A percentile compares a stretch with the other conserved stretches of the same genome.
These are phyloP conservation scores for Phytopythium litorale DNA, from an alignment of 352 stramenopile species.

Conservation along the genomic window DNA sequence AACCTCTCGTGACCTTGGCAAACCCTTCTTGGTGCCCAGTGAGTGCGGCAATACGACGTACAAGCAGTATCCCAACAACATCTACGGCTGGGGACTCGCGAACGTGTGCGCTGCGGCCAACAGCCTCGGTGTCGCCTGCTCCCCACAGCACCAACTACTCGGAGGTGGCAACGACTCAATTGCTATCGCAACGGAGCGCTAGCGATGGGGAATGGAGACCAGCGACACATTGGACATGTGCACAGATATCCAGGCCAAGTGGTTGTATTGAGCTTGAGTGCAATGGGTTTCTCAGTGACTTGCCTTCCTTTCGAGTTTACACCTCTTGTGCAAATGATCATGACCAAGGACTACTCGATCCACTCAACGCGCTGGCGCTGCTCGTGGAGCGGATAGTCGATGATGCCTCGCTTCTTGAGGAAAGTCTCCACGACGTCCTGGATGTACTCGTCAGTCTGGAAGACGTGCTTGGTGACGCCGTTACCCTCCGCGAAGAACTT, in stretches of 20 bases:
- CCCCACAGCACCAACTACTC: neutral
- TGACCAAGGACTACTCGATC: neutral
- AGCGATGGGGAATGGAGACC: neutral
- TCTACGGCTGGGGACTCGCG: slow-evolving; percentile 61
- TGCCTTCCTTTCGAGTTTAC: neutral
- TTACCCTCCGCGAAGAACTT: neutral
- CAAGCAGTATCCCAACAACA: slow-evolving; percentile 69
- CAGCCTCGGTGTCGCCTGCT: slow-evolving; percentile 17
- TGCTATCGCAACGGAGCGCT: neutral
- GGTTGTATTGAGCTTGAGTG: neutral
- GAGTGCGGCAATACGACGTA: slow-evolving; percentile 62
- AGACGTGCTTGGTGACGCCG: neutral
- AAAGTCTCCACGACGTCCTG: neutral
- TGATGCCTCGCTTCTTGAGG: neutral
- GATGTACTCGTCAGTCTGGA: neutral
- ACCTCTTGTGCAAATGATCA: neutral
- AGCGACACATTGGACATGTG: neutral
- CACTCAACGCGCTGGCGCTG: slow-evolving; percentile 1
- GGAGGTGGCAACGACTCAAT: neutral
- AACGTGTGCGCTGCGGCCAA: slow-evolving; percentile 51
- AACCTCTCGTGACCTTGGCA: slow-evolving; percentile 40
- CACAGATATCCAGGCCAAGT: neutral
- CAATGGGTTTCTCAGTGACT: neutral
- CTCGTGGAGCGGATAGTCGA: neutral
- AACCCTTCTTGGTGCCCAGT: slow-evolving; percentile 66